Conservation (phyloP, 805 yeast species). For the Myxozyma udenii region DNA sequence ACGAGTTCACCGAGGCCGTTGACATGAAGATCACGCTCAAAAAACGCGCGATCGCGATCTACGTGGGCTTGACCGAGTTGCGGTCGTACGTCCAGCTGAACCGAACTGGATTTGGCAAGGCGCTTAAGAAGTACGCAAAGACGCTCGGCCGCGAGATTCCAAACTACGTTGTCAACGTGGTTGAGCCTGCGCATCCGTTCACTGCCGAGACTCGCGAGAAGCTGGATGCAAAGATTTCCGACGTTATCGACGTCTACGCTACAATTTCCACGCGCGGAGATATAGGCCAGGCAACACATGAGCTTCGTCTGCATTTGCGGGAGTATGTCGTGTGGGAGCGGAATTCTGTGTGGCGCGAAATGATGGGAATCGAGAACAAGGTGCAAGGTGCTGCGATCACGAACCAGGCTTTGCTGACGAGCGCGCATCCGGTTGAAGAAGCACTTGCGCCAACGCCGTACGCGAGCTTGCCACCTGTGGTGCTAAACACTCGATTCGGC, state of each 20-base stretch:
- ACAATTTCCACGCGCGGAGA: conserved; percentile 45
- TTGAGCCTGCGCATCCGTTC: conserved; percentile 56
- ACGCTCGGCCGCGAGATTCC: conserved; percentile 56
- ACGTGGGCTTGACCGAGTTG: conserved; percentile 75
- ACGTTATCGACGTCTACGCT: conserved; percentile 55
- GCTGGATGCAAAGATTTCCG: conserved; percentile 55
- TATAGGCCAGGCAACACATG: conserved; percentile 46
- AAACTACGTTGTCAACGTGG: conserved; percentile 47
- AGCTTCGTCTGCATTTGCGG: conserved; percentile 58
- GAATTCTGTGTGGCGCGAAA: conserved; percentile 96
- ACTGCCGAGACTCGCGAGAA: conserved; percentile 45
- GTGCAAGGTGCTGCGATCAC: conserved; percentile 60
- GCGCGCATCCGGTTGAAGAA: conserved; percentile 23
- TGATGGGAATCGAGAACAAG: conserved; percentile 85
- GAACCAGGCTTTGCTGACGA: conserved; percentile 20
- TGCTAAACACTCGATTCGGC: conserved; percentile 22
- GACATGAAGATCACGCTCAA: conserved; percentile 63
- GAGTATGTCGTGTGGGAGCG: conserved; percentile 98
- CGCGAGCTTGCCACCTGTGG: conserved; percentile 13
- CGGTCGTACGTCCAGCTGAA: conserved; percentile 81
- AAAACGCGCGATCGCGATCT: conserved; percentile 61
- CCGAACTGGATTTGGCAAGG: conserved; percentile 83
- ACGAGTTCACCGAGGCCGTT: conserved; percentile 38
- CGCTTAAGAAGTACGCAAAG: conserved; percentile 89
- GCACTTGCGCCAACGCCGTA: conserved; percentile 8